Percentiles rank a stretch among this genome's conserved stretches.
phyloP scores from a whole-genome alignment of 2,329 filamentous ascomycete species.

The Fusarium sp. region DNA sequence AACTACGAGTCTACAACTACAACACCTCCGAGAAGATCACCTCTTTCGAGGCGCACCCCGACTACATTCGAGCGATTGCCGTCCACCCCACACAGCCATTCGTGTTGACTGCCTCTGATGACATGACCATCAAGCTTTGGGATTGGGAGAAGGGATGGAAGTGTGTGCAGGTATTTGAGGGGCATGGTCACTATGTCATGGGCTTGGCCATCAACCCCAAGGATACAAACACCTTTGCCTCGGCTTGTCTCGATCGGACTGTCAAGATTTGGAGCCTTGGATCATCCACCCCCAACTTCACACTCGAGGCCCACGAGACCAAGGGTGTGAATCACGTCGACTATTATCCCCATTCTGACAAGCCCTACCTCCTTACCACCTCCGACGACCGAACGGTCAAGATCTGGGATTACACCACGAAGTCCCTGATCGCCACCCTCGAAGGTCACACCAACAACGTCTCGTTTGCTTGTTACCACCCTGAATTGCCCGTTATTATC shows the following conservation, averaged over 20 bases:
- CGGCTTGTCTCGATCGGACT: conserved; percentile 93
- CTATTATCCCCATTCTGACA: conserved; percentile 81
- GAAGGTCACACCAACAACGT: conserved; percentile 99
- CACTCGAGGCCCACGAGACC: conserved; percentile 94
- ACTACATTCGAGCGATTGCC: conserved; percentile 97
- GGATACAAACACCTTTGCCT: conserved; percentile 91
- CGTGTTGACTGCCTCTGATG: conserved; percentile 94
- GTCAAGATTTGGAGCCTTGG: conserved; percentile 99
- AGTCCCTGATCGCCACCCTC: conserved; percentile 94
- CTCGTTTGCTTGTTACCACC: conserved; percentile 97
- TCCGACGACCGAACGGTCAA: conserved; percentile 97
- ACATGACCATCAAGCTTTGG: conserved; percentile 99
- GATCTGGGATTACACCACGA: conserved; percentile 99
- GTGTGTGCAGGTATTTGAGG: conserved; percentile 96
- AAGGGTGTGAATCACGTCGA: conserved; percentile 99
- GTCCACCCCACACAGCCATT: conserved; percentile 97
- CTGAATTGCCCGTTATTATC: conserved; percentile 95
- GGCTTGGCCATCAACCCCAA: conserved; percentile 97
- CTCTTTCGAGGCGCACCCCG: conserved; percentile 95
- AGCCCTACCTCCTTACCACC: conserved; percentile 92
- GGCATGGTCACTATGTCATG: conserved; percentile 97
- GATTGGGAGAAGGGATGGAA: conserved; percentile 99
- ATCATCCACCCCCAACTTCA: conserved; percentile 94
- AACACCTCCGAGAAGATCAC: conserved; percentile 99
- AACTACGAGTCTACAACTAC: conserved; percentile 94